These are phyloP conservation scores for Cystobasidium pallidum DNA, from an alignment of 1,284 basidiomycete species.

Conservation along the genomic window DNA sequence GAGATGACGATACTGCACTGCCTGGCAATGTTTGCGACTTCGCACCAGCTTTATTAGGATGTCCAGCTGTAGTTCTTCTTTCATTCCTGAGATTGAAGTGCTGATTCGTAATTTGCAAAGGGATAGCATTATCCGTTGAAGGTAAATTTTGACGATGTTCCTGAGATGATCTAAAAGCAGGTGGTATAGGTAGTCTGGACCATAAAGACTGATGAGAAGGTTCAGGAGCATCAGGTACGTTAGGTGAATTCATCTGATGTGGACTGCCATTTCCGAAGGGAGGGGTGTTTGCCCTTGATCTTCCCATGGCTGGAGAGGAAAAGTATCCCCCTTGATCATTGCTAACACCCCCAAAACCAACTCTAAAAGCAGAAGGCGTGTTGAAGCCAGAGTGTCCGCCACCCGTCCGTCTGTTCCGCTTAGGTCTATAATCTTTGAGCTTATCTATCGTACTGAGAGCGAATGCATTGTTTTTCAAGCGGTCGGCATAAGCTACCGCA, in stretches of 20 bases:
- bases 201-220: conserved; percentile 28
- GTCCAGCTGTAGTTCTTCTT: conserved; percentile 7
- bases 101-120: conserved; percentile 27
- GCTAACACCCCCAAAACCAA: conserved; percentile 1
- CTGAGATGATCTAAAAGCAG: conserved; percentile 14
- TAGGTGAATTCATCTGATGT: conserved; percentile 7
- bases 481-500: conserved; percentile 56
- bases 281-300: conserved; percentile 27
- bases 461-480: conserved; percentile 54
- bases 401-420: conserved; percentile 30
- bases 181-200: conserved; percentile 37
- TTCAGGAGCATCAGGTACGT: conserved; percentile 23
- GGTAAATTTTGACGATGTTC: conserved; percentile 11
- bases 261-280: conserved; percentile 28
- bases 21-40: not conserved
- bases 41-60: not conserved
- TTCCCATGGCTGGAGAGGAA: not conserved
- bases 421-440: conserved; percentile 56
- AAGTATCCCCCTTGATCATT: conserved; percentile 16
- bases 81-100: not conserved
- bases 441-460: conserved; percentile 55
- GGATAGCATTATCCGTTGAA: conserved; percentile 24
- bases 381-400: conserved; percentile 16
- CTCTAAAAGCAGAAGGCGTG: conserved; percentile 28
- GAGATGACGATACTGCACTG: conserved; percentile 1